Base-by-base conservation (phyloP, 768 basidiomycete genomes). In the Omphalotus guepiniiformis region DNA sequence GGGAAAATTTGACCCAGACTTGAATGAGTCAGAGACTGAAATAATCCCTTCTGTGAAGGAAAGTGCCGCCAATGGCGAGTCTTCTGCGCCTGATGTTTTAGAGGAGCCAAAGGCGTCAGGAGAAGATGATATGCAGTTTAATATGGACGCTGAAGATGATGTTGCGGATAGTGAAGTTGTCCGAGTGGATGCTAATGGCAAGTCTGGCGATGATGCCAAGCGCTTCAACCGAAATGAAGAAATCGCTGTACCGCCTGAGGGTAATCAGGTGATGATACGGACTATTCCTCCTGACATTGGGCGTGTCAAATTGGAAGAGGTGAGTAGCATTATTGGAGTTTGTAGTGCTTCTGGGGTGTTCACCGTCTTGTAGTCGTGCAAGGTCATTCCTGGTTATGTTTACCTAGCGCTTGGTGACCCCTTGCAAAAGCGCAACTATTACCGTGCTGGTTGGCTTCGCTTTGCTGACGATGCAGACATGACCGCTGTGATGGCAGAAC, bases 231-330 rank as follows among this genome's bases (percentile, higher is more conserved):
- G 82, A 36, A 83, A 79, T 6, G 84, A 91, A 59, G 90, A 93
- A 59, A 71, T 83, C 49, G 79, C 80, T 47, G 83, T 79, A 19
- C 68, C 73, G 34, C 79, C 86, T 13, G 88, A 92, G 57, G 89
- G 88, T 19, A 90, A 89, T 56, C 87, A 96, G 60, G 83, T 96
- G 47, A 93, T 94, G 81, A 93, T 96, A 60, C 83, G 93, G 50
- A 93, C 92, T 15, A 93, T 96, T 53, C 93, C 93, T 39, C 93
- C 93, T 21, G 89, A 93, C 54, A 93, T 93, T 57, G 88, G 89
- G 25, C 83, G 93, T 27, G 69, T 86, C 40, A 93, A 91, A 59
- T 74, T 97, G 28, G 93, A 97, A 71, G 88, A 91, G 66, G 93
- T 94, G 50, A 48, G 78, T 65, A 38, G 42, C 45, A 36, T 49